Evolutionary conservation across 108 stramenopile species (phyloP), one percentile per base, ranked within the genome.

Genomic region (Fistulifera pelliculosa): DNA sequence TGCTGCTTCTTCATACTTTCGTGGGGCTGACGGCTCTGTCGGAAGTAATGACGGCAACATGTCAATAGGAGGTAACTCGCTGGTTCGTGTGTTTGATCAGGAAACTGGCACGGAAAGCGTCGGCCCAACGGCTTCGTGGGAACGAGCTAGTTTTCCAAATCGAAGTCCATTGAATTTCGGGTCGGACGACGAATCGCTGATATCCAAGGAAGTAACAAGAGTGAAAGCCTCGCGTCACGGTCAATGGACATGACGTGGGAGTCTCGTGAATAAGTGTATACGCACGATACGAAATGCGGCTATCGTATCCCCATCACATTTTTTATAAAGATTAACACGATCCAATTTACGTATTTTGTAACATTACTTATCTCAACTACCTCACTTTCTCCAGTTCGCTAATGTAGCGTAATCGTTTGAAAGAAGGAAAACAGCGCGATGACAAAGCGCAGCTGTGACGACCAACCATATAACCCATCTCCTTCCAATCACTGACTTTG

Each of bases 41-140:
- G 15, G 31, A 4, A 45, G 27, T 8, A 49, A 17, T 19, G 58
- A 23, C 17, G 48, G 18, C 15, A 49, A 23, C 27, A 47, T 48
- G 17, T 60, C 58, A 2, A 38, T 60, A 16, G 58, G 58, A 49
- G 58, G 58, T 19, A 47, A 26, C 18, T 60, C 58, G 2, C 47
- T 60, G 5, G 27, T 27, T 1, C 19, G 27, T 10, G 58, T 60
- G 1, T 60, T 60, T 28, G 58, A 60, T 10, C 19, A 49, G 2
- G 58, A 60, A 38, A 23, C 47, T 1, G 10, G 26, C 27, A 16
- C 26, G n/a, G 50, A 51, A 5, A 35, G 31, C 31, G 31, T 35
- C 31, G 48, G 17, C 18, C 25, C 31, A 13, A 45, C 16, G 17
- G 19, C 58, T 21, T 60, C 58, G n/a, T 60, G 58, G 58, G 58